phyloP scores from a whole-genome alignment of 805 yeast genomes.

The Maudiozyma turicensis region DNA sequence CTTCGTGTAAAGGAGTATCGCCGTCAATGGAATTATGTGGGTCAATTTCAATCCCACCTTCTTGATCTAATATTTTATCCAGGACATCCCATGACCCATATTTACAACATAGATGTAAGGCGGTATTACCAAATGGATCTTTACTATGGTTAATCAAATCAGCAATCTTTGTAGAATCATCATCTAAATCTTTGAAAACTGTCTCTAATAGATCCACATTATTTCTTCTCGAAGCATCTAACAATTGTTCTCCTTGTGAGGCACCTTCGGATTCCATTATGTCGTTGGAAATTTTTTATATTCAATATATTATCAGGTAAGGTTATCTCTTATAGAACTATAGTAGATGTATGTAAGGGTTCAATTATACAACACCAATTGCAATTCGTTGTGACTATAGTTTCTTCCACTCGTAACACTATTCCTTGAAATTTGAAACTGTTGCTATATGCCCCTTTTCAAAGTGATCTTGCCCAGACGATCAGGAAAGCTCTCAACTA shows the following conservation, averaged over 20 bases:
- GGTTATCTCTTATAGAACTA: too few species aligned
- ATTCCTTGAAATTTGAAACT: too few species aligned
- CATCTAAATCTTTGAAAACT: constrained; percentile 38
- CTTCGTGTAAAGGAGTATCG: constrained; percentile 83
- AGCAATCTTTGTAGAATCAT: constrained; percentile 29
- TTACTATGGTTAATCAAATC: constrained; percentile 55
- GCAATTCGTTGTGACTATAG: too few species aligned
- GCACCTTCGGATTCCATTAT: constrained; percentile 51
- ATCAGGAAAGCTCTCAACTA: too few species aligned
- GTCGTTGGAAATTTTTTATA: not conserved
- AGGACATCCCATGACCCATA: constrained; percentile 81
- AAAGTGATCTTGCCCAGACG: too few species aligned
- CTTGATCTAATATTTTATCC: constrained; percentile 73
- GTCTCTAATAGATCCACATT: constrained; percentile 63
- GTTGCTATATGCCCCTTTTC: too few species aligned
- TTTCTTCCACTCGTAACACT: too few species aligned
- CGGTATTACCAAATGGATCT: constrained; percentile 71
- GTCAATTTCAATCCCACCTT: constrained; percentile 78
- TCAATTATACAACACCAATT: too few species aligned
- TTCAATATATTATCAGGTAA: too few species aligned
- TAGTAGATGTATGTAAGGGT: too few species aligned
- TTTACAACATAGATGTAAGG: constrained; percentile 73
- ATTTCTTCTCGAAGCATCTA: constrained; percentile 84
- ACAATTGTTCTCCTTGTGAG: constrained; percentile 60
- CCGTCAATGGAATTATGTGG: constrained; percentile 60